A percentile compares a stretch with the other conserved stretches of the same genome.
Evolutionary conservation across 768 basidiomycete genomes (phyloP).

Genomic region (Tylopilus balloui): DNA sequence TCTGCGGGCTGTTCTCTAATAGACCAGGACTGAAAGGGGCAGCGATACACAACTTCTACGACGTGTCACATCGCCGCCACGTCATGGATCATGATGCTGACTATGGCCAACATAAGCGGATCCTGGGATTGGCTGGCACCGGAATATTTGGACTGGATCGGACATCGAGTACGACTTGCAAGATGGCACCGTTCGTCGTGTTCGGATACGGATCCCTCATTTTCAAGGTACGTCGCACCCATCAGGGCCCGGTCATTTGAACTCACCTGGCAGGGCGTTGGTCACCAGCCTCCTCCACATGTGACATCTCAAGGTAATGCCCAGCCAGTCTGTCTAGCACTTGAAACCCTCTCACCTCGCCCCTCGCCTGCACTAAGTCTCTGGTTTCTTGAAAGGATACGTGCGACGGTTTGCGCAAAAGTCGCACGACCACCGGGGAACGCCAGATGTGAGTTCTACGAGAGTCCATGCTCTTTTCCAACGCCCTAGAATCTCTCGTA

Average conservation of each 20-base stretch:
- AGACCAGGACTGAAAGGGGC: too few species aligned
- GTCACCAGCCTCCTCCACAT: slow-evolving; percentile 73
- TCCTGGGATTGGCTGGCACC: not conserved
- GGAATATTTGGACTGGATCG: not conserved
- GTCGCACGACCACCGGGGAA: slow-evolving; percentile 91
- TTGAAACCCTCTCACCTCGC: not conserved
- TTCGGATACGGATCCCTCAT: slow-evolving; percentile 94
- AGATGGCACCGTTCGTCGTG: slow-evolving; percentile 56
- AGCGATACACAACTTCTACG: too few species aligned
- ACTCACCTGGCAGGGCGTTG: not conserved
- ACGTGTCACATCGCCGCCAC: too few species aligned
- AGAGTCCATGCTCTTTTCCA: not conserved
- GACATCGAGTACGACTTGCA: not conserved
- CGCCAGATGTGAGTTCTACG: slow-evolving; percentile 64
- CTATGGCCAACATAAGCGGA: too few species aligned
- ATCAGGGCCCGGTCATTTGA: too few species aligned
- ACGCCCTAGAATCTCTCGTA: not conserved
- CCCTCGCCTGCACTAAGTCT: slow-evolving; percentile 41
- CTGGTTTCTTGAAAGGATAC: slow-evolving; percentile 87
- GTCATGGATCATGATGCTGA: too few species aligned
- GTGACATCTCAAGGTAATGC: slow-evolving; percentile 59
- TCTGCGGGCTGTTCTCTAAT: too few species aligned
- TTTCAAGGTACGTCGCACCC: slow-evolving; percentile 69
- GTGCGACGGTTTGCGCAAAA: slow-evolving; percentile 87
- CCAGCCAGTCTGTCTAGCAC: too few species aligned